Conservation (phyloP, 345 rosid genomes). For the Corchorus capsularis region DNA sequence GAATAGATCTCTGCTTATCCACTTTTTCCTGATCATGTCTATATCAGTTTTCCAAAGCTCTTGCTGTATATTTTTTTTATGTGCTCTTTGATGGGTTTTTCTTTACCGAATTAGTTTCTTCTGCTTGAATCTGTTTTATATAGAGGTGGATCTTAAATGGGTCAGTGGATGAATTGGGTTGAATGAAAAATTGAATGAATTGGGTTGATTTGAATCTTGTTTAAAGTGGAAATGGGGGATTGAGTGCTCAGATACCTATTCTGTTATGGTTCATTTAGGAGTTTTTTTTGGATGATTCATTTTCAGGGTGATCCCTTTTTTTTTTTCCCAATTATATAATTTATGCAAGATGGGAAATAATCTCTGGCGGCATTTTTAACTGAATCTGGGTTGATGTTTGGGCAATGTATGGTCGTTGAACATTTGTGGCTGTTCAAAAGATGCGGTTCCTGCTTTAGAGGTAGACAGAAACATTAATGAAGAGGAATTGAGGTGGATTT, state of each 20-base stretch:
- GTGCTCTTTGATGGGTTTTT: not conserved
- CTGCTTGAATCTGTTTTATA: not conserved
- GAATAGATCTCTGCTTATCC: conserved; percentile 17
- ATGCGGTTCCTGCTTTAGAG: not conserved
- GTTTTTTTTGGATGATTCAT: too few relatives aligned
- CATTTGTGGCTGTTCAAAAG: not conserved
- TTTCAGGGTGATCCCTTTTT: too few relatives aligned
- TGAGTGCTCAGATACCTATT: not conserved
- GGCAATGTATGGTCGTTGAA: too few relatives aligned
- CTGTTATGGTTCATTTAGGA: too few relatives aligned
- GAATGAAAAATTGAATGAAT: not conserved
- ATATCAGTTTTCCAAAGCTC: not conserved
- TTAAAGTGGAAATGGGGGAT: not conserved
- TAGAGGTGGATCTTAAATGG: conserved; percentile 23
- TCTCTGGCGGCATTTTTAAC: too few relatives aligned
- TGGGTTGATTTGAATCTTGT: not conserved
- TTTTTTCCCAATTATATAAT: too few relatives aligned
- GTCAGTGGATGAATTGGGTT: not conserved
- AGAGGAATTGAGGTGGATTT: not conserved
- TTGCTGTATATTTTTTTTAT: not conserved
- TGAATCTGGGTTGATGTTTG: not conserved
- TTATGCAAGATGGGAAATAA: too few relatives aligned
- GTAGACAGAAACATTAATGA: not conserved
- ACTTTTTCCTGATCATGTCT: not conserved
- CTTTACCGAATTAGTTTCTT: not conserved